A percentile compares a stretch with the other conserved stretches of the same genome.
phyloP scores from a whole-genome alignment of 805 yeast genomes.

The Wickerhamiella spandovensis region DNA sequence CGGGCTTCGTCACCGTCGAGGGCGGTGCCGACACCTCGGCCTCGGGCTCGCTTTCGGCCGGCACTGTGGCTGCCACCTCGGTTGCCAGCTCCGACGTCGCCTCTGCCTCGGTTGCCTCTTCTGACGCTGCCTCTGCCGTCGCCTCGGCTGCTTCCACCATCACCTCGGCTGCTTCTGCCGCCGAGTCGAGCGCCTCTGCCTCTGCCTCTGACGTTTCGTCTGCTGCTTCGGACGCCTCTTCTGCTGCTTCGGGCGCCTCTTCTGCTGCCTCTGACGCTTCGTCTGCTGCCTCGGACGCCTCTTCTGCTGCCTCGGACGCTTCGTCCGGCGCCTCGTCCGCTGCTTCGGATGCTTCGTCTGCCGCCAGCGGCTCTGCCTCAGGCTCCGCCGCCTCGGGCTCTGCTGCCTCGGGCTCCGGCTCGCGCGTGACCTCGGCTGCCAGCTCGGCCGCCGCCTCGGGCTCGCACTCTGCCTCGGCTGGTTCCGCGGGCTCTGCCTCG shows the following conservation, averaged over 20 bases:
- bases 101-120: constrained; percentile 6
- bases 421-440: neutral
- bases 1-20: constrained; percentile 21
- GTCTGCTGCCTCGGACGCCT: neutral
- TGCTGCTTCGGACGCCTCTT: neutral
- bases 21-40: constrained; percentile 15
- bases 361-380: neutral
- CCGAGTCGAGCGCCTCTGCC: neutral
- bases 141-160: constrained; percentile 3
- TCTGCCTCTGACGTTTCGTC: constrained; percentile 4
- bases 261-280: neutral
- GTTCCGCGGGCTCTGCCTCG: constrained; percentile 19
- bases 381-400: neutral
- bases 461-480: constrained; percentile 2
- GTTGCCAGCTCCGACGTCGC: constrained; percentile 5
- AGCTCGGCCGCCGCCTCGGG: neutral
- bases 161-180: constrained; percentile 4
- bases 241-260: constrained; percentile 1
- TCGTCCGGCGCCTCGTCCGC: no score
- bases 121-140: constrained; percentile 6
- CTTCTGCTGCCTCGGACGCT: neutral
- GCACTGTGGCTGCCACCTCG: constrained; percentile 6
- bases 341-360: neutral
- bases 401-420: neutral
- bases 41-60: constrained; percentile 10